Percentiles rank a stretch among this genome's conserved stretches.
Evolutionary conservation across 306 rosid species (phyloP).

Genomic region (Glycine latifolia): DNA sequence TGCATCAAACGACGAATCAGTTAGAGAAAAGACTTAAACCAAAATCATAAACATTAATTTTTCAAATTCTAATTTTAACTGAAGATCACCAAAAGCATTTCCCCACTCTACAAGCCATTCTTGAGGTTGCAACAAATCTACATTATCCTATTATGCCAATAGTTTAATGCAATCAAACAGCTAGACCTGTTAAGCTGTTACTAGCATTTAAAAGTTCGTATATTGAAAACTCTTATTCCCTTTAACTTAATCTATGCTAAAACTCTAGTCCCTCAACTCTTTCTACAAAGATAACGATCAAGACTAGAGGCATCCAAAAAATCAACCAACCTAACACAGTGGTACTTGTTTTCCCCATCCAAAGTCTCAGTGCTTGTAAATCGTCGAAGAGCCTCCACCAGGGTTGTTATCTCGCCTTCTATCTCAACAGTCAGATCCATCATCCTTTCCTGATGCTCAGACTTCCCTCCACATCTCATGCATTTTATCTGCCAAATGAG

Average conservation of each 20-base stretch:
- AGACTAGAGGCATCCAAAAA: conserved; percentile 18
- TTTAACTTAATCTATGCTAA: background rate
- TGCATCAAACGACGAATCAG: background rate
- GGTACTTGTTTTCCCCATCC: conserved; percentile 97
- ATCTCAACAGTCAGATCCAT: conserved; percentile 98
- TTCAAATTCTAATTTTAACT: conserved; percentile 25
- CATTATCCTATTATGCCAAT: background rate
- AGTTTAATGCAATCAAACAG: conserved; percentile 1
- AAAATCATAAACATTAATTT: conserved; percentile 28
- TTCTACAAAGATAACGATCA: conserved; percentile 6
- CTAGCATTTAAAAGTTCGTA: background rate
- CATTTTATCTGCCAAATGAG: conserved; percentile 78
- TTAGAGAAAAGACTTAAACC: conserved; percentile 1
- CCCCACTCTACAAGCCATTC: conserved; percentile 2
- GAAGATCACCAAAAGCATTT: conserved; percentile 2
- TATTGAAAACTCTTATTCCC: background rate
- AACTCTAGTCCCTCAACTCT: background rate
- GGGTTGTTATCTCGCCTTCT: conserved; percentile 87
- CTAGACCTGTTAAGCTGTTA: background rate
- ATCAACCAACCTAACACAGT: conserved; percentile 81
- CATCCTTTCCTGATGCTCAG: conserved; percentile 95
- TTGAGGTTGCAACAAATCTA: background rate
- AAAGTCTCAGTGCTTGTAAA: conserved; percentile 86
- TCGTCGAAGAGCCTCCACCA: conserved; percentile 80
- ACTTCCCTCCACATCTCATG: conserved; percentile 87